A percentile compares a stretch with the other conserved stretches of the same genome.
Conservation (phyloP, 352 stramenopile genomes). For the Thalassiosira livingstoniorum region DNA sequence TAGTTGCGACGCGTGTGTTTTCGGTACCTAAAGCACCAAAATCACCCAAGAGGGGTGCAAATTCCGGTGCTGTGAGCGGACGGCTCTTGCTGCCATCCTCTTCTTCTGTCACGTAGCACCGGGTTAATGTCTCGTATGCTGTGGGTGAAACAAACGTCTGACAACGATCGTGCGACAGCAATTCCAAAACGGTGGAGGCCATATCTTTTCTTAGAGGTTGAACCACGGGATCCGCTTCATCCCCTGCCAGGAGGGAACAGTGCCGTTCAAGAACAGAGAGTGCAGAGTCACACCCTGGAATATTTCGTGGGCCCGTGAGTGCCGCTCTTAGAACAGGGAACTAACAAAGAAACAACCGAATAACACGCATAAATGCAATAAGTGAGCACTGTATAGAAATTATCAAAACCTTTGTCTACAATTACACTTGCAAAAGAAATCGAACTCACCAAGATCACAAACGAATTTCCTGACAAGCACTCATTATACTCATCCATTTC, state of each 20-base stretch:
- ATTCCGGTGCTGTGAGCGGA: slow-evolving; percentile 69
- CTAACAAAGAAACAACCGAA: too few relatives aligned
- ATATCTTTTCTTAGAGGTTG: slow-evolving; percentile 76
- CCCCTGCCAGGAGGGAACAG: slow-evolving; percentile 67
- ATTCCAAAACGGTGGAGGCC: slow-evolving; percentile 73
- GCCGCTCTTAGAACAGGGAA: slow-evolving; percentile 80
- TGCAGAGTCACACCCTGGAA: slow-evolving; percentile 78
- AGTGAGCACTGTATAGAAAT: too few relatives aligned
- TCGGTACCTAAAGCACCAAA: slow-evolving; percentile 77
- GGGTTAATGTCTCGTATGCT: slow-evolving; percentile 76
- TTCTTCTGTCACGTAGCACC: slow-evolving; percentile 74
- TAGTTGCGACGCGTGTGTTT: slow-evolving; percentile 75
- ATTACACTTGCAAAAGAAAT: too few relatives aligned
- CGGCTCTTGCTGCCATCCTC: slow-evolving; percentile 19
- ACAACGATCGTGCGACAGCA: slow-evolving; percentile 82
- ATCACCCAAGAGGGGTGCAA: slow-evolving; percentile 79
- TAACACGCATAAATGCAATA: too few relatives aligned
- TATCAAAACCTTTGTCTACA: too few relatives aligned
- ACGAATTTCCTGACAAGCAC: slow-evolving; percentile 77
- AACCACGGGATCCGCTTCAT: slow-evolving; percentile 61
- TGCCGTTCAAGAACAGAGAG: slow-evolving; percentile 78
- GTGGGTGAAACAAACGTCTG: slow-evolving; percentile 83
- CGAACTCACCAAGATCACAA: slow-evolving; percentile 83
- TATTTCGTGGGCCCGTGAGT: slow-evolving; percentile 77
- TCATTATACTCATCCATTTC: slow-evolving; percentile 85